phyloP scores from a whole-genome alignment of 768 basidiomycete species.

The Hysterangium stoloniferum region DNA sequence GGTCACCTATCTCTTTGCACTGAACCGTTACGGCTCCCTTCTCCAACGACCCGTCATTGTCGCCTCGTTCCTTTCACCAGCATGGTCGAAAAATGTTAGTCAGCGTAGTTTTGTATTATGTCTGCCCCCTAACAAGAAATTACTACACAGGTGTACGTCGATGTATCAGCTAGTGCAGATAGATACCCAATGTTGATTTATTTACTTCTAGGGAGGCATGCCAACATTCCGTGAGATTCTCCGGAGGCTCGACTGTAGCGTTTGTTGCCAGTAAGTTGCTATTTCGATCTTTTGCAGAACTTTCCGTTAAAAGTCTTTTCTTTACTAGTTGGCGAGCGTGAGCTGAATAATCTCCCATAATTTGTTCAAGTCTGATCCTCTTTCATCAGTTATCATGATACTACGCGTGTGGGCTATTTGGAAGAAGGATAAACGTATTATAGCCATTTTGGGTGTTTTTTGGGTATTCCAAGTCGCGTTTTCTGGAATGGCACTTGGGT shows the following conservation, averaged over 20 bases:
- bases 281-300: not conserved
- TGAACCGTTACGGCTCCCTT: conserved; percentile 7
- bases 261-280: conserved; percentile 8
- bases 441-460: not conserved
- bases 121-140: not conserved
- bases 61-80: conserved; percentile 1
- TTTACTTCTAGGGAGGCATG: conserved; percentile 1
- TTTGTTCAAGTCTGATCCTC: not conserved
- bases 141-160: not conserved
- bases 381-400: conserved; percentile 8
- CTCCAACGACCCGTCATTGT: conserved; percentile 3
- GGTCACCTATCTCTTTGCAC: conserved; percentile 8
- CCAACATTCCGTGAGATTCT: conserved; percentile 6
- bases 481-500: not conserved
- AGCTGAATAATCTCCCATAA: not conserved
- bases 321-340: conserved; percentile 6
- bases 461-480: conserved; percentile 7
- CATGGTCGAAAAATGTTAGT: conserved; percentile 10
- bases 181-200: not conserved
- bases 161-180: not conserved
- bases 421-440: not conserved
- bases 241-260: conserved; percentile 1
- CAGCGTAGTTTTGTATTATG: not conserved
- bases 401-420: conserved; percentile 8
- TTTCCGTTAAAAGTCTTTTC: not conserved